Evolutionary conservation across 805 yeast species (phyloP), one percentile per base, ranked within the genome.

Genomic region (Hanseniaspora jakobsenii): DNA sequence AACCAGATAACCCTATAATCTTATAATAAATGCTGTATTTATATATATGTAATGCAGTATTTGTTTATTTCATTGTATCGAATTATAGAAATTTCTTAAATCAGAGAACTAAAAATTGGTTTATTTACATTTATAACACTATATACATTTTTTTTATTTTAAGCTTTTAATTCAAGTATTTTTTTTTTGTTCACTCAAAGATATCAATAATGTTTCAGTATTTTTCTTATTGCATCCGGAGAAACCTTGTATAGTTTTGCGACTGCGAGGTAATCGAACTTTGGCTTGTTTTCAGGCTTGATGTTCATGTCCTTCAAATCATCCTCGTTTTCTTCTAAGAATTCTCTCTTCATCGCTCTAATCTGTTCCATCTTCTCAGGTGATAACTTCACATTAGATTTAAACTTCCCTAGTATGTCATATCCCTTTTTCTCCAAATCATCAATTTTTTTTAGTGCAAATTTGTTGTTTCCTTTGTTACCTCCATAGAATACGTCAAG

Each of bases 311-410:
- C 22, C 3, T 13, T 29, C 10, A 24, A 13, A 8, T 4, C 10
- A 13, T 9, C 16, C 12, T 42, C 23, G 14, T 9, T 30, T 2
- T 21, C 27, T 4, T 14, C 30, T 9, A 16, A 13, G 16, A 35
- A 42, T 13, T 42, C 32, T 13, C 17, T 18, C 6, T 42, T 29
- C 10, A 35, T 8, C 1, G 18, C 19, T 22, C 32, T 19, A 4
- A 42, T 42, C 13, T 42, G 39, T 10, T 42, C 35, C 30, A 42
- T 35, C n/a, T 42, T 26, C 4, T n/a, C 6, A 6, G 35, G 6
- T 3, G 30, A n/a, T 16, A 42, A 19, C 21, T 29, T 42, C 21
- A 13, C 19, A n/a, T n/a, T n/a, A n/a, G n/a, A n/a, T n/a, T n/a
- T n/a, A n/a, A n/a, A n/a, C n/a, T 13, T 29, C 31, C 13, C 22